Evolutionary conservation across 805 yeast species (phyloP).

Genomic region (Teunomyces barrocoloradensis): DNA sequence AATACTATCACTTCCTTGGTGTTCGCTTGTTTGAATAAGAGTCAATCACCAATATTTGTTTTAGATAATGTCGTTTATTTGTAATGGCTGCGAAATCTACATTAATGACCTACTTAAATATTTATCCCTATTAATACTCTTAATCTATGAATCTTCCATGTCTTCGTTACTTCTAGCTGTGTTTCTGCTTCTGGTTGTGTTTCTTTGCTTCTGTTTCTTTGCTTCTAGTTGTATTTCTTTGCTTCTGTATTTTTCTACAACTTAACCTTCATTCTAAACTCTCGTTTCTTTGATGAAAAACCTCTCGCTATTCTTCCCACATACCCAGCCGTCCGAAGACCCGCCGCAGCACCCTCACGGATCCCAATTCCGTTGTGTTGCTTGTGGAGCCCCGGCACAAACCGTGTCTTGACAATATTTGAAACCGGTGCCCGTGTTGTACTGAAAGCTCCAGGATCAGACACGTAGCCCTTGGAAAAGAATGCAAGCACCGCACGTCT

Average conservation of each 20-base stretch:
- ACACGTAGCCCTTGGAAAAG: conserved; percentile 24
- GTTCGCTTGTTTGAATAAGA: too few species aligned
- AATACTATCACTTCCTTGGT: too few species aligned
- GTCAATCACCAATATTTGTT: too few species aligned
- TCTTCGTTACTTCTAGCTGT: background rate
- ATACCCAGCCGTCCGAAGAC: conserved; percentile 15
- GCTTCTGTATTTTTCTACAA: background rate
- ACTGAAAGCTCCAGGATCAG: conserved; percentile 24
- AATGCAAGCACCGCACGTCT: conserved; percentile 26
- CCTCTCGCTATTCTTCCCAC: conserved; percentile 21
- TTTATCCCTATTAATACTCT: background rate
- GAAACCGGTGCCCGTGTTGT: conserved; percentile 13
- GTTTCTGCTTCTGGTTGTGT: background rate
- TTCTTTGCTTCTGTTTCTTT: background rate
- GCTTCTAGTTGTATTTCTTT: background rate
- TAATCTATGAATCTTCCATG: background rate
- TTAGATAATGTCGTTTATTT: too few species aligned
- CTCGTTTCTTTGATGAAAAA: conserved; percentile 11
- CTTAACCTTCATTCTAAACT: background rate
- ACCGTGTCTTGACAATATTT: conserved; percentile 24
- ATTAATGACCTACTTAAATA: too few species aligned
- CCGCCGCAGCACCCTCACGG: conserved; percentile 17
- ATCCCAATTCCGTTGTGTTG: conserved; percentile 10
- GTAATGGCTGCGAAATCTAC: too few species aligned
- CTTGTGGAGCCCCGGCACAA: conserved; percentile 18